Evolutionary conservation across 371 early-diverging fungal species (phyloP).

Genomic region (Mucor plumbeus): DNA sequence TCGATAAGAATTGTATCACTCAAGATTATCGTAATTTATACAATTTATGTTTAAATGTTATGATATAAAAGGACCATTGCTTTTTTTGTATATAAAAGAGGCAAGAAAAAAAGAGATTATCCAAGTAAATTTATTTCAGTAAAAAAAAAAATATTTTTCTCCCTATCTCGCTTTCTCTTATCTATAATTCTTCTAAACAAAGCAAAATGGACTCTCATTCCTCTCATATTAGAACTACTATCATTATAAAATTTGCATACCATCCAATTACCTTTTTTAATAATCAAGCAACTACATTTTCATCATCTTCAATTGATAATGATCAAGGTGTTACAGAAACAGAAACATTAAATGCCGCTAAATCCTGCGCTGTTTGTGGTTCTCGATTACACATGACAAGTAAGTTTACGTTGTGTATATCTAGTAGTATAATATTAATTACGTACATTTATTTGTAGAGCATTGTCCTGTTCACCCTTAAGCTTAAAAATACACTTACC

Average conservation of each 20-base stretch:
- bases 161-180: slow-evolving; percentile 6
- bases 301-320: neutral
- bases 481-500: neutral
- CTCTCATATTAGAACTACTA: slow-evolving; percentile 6
- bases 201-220: neutral
- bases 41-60: neutral
- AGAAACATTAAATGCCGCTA: neutral
- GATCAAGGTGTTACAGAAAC: slow-evolving; percentile 1
- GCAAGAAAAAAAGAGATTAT: neutral
- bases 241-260: slow-evolving; percentile 10
- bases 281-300: neutral
- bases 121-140: too few relatives aligned
- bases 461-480: slow-evolving; percentile 46
- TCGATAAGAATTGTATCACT: slow-evolving; percentile 15
- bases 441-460: slow-evolving; percentile 22
- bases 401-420: slow-evolving; percentile 11
- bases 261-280: neutral
- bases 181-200: slow-evolving; percentile 1
- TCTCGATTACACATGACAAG: slow-evolving; percentile 44
- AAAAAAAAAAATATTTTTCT: neutral
- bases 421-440: neutral
- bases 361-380: slow-evolving; percentile 42
- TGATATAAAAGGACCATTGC: neutral
- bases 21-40: slow-evolving; percentile 1
- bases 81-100: slow-evolving; percentile 8